phyloP scores from a whole-genome alignment of 1,139 yeast genomes.

The Zygotorulaspora mrakii region DNA sequence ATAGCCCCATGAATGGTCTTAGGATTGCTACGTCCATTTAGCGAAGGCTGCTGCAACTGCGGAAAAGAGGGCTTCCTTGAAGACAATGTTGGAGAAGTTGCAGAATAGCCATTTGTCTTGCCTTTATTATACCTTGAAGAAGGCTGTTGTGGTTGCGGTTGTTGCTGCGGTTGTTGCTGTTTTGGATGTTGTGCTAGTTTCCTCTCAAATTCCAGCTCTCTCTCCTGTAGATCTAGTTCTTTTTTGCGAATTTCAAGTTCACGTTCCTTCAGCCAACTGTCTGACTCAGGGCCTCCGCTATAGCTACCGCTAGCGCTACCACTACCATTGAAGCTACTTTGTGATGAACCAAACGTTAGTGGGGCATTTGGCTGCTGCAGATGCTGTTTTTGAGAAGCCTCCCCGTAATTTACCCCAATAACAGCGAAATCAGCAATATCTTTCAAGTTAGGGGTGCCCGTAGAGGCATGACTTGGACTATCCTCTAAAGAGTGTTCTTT shows the following conservation, averaged over 20 bases:
- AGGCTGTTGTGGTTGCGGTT: constrained; percentile 22
- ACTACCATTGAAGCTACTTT: constrained; percentile 10
- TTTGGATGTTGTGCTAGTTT: constrained; percentile 30
- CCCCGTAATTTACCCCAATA: constrained; percentile 32
- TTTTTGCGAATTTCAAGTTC: constrained; percentile 46
- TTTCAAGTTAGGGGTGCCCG: constrained; percentile 35
- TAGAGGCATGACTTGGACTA: constrained; percentile 16
- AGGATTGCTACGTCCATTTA: constrained; percentile 18
- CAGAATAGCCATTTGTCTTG: constrained; percentile 10
- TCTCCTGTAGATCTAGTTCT: constrained; percentile 44
- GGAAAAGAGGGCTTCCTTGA: constrained; percentile 29
- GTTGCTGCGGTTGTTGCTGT: constrained; percentile 16
- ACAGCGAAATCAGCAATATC: constrained; percentile 36
- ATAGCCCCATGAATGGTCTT: constrained; percentile 33
- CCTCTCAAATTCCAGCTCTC: constrained; percentile 41
- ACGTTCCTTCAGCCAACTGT: constrained; percentile 26
- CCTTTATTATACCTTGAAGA: constrained; percentile 14
- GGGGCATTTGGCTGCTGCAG: constrained; percentile 11
- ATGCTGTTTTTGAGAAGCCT: constrained; percentile 24
- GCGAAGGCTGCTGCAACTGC: constrained; percentile 23
- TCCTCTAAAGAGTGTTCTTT: not conserved
- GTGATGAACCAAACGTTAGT: constrained; percentile 7
- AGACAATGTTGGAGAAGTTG: constrained; percentile 13
- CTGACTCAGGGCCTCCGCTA: constrained; percentile 12
- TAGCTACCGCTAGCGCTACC: constrained; percentile 8